Base-by-base conservation (phyloP, 2,329 filamentous ascomycete species). In the Coleophoma eucalyptorum region DNA sequence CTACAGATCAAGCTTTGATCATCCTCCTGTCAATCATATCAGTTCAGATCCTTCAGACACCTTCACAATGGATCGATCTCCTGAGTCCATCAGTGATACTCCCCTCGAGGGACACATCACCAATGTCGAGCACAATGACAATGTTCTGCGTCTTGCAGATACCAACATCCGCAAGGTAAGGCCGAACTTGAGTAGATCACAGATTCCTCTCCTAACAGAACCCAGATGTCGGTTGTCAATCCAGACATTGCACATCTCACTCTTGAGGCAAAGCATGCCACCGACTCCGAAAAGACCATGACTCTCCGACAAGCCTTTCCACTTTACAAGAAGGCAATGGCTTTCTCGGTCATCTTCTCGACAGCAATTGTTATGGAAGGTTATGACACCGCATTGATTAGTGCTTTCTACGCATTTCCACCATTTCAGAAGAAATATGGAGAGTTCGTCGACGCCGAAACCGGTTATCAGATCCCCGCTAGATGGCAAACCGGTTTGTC, bases 301-400 rank as follows among this genome's bases (percentile, higher is more conserved):
- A 45, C 34, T 19, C 42, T 59, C 35, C 43, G 38, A 21, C 44
- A 56, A 37, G 50, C 54, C 26, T 26, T 61, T 34, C 53, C 50
- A 13, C 50, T 59, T 3, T 59, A 59, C 47, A 52, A 49, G 4
- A 58, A 60, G 32, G 59, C 54, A 11, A 51, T 59, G 6, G 51
- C 56, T 2, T 72, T 63, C 60, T 69, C 67, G 2, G 55, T 70
- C 33, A 34, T 68, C 16, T 59, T 70, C 13, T 70, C 67, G 7
- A 62, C 64, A 26, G 61, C 66, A 2, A 65, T 71, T 16, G 58
- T 72, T 43, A 72, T 72, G 69, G 68, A 71, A 57, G 69, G 69
- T 6, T 72, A 69, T 47, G 68, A 71, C 51, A 60, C 65, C 3
- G 66, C 65, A 32, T 55, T 72, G 0, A 56, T 72, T 32, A 12